phyloP scores from a whole-genome alignment of 805 yeast species.

The Candida taoyuanica region DNA sequence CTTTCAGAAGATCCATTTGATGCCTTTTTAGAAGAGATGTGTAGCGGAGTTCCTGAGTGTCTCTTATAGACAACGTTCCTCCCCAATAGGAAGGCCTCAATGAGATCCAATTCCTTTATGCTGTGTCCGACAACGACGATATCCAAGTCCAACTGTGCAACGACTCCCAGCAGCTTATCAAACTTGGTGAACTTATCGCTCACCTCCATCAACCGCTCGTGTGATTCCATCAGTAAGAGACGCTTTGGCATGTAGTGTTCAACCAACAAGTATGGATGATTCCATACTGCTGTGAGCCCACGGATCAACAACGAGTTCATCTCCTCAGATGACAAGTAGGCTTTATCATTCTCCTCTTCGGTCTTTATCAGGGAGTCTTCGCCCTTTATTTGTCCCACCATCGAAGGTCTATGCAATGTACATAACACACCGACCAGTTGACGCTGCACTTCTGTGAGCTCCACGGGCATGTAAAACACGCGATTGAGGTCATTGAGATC shows the following conservation, averaged over 20 bases:
- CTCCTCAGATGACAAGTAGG: slow-evolving; percentile 23
- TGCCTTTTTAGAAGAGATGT: slow-evolving; percentile 33
- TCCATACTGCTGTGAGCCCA: slow-evolving; percentile 46
- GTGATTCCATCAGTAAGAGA: slow-evolving; percentile 60
- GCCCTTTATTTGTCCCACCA: slow-evolving; percentile 21
- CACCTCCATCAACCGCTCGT: slow-evolving; percentile 44
- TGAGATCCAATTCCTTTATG: slow-evolving; percentile 67
- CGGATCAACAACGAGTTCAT: slow-evolving; percentile 39
- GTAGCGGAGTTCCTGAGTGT: slow-evolving; percentile 59
- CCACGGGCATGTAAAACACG: slow-evolving; percentile 35
- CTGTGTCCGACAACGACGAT: slow-evolving; percentile 51
- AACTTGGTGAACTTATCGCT: slow-evolving; percentile 59
- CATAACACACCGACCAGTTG: slow-evolving; percentile 40
- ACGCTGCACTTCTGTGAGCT: slow-evolving; percentile 39
- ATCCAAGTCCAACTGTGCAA: slow-evolving; percentile 22
- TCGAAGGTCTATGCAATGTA: slow-evolving; percentile 36
- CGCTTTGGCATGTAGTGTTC: slow-evolving; percentile 76
- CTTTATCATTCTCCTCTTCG: not conserved
- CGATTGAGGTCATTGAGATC: not conserved
- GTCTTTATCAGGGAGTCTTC: slow-evolving; percentile 3
- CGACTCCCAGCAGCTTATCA: slow-evolving; percentile 36
- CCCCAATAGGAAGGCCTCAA: slow-evolving; percentile 78
- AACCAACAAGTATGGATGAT: slow-evolving; percentile 68
- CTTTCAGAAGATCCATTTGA: not conserved
- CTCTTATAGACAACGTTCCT: slow-evolving; percentile 57